Percentiles rank a stretch among this genome's conserved stretches.
Conservation (phyloP, 441 rosid genomes). For the Croton setiger region DNA sequence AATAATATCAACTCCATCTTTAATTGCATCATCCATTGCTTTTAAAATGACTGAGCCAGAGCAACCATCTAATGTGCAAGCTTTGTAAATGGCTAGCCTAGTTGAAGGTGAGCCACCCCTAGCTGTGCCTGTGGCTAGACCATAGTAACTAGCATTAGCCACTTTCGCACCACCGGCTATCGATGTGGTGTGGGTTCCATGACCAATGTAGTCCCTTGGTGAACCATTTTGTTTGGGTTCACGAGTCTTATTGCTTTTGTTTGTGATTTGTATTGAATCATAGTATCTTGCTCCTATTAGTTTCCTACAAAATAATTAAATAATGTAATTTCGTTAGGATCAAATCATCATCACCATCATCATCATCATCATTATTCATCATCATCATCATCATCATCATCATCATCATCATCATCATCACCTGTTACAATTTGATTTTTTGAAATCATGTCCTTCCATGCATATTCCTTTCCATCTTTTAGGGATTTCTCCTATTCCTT, state of each 20-base stretch:
- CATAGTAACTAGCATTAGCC: slow-evolving; percentile 48
- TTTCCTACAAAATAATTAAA: slow-evolving; percentile 37
- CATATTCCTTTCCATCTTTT: slow-evolving; percentile 79
- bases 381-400: no score
- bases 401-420: no score
- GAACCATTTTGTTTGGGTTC: slow-evolving; percentile 30
- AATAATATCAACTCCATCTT: slow-evolving; percentile 72
- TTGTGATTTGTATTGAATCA: slow-evolving; percentile 9
- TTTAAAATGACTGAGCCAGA: slow-evolving; percentile 49
- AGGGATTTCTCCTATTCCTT: slow-evolving; percentile 59
- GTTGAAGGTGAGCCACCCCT: slow-evolving; percentile 62
- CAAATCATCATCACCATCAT: no score
- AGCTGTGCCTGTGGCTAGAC: slow-evolving; percentile 62
- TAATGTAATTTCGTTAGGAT: no score
- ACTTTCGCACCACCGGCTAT: slow-evolving; percentile 60
- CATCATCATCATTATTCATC: no score
- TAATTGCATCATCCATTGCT: slow-evolving; percentile 76
- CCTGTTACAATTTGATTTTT: slow-evolving; percentile 64
- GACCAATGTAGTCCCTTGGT: slow-evolving; percentile 66
- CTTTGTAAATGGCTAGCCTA: slow-evolving; percentile 69
- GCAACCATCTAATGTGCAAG: slow-evolving; percentile 64
- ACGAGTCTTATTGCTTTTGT: slow-evolving; percentile 12
- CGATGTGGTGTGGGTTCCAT: slow-evolving; percentile 81
- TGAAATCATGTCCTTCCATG: slow-evolving; percentile 65
- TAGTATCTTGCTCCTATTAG: slow-evolving; percentile 84